Conservation (phyloP, 805 yeast species). For the Candida taoyuanica region DNA sequence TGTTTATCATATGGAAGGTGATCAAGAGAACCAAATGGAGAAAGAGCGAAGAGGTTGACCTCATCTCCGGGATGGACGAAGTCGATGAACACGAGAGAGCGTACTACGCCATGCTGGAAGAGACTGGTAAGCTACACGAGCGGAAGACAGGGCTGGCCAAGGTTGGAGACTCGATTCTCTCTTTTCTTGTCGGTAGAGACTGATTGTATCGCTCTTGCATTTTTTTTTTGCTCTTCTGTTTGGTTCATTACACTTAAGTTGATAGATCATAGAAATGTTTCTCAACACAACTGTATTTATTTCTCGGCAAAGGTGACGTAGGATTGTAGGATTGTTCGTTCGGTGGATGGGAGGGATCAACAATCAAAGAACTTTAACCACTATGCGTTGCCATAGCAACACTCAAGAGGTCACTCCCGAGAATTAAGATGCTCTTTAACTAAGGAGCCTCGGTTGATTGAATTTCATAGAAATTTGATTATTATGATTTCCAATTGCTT, state of each 20-base stretch:
- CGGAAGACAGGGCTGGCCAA: constrained; percentile 19
- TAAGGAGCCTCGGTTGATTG: no score
- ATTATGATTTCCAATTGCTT: no score
- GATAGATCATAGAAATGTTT: no score
- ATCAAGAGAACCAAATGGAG: constrained; percentile 43
- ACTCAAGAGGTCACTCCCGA: no score
- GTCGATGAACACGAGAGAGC: constrained; percentile 52
- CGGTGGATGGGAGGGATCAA: no score
- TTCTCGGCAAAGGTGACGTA: background rate
- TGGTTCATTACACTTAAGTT: no score
- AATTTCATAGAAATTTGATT: no score
- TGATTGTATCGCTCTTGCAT: no score
- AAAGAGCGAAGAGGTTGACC: constrained; percentile 46
- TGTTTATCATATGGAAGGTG: constrained; percentile 51
- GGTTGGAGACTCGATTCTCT: constrained; percentile 11
- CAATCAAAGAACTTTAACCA: background rate
- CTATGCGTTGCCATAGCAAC: background rate
- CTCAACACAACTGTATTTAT: no score
- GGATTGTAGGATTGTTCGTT: background rate
- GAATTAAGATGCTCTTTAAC: background rate
- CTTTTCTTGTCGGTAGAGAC: constrained; percentile 23
- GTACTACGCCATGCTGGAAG: constrained; percentile 17
- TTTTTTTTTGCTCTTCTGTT: no score
- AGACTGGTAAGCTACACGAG: constrained; percentile 19
- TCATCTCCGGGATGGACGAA: constrained; percentile 49